Percentiles rank a stretch among this genome's conserved stretches.
These are phyloP conservation scores for Suhomyces sp. DNA, from an alignment of 805 yeast species.

Conservation along the genomic window DNA sequence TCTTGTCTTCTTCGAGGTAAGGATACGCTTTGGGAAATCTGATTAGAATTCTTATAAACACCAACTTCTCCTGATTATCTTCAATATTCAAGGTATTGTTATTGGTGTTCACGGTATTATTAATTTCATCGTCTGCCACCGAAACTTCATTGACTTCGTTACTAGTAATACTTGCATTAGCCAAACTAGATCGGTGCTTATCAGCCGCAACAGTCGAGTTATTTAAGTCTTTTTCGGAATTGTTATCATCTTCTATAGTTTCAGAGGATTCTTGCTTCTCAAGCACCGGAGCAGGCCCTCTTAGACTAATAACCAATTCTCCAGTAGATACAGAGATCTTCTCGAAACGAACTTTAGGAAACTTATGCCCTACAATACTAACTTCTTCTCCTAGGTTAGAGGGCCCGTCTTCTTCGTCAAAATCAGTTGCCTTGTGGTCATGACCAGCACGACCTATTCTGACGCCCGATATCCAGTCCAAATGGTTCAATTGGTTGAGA, in stretches of 20 bases:
- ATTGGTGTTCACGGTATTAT: slow-evolving; percentile 1
- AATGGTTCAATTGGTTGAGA: slow-evolving; percentile 55
- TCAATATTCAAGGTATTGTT: slow-evolving; percentile 7
- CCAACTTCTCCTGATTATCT: slow-evolving; percentile 47
- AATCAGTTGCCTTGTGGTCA: slow-evolving; percentile 22
- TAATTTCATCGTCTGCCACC: not conserved
- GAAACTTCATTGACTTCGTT: slow-evolving; percentile 2
- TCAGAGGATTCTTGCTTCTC: not conserved
- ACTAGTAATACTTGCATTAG: not conserved
- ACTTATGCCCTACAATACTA: slow-evolving; percentile 79
- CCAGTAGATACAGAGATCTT: slow-evolving; percentile 88
- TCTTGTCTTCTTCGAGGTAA: slow-evolving; percentile 42
- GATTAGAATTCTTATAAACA: slow-evolving; percentile 70
- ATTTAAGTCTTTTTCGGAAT: not conserved
- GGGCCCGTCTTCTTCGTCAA: slow-evolving; percentile 32
- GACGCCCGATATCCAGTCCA: slow-evolving; percentile 93
- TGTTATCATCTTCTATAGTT: not conserved
- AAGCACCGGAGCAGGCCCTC: slow-evolving; percentile 48
- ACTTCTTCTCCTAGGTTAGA: slow-evolving; percentile 89
- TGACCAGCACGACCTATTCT: slow-evolving; percentile 59
- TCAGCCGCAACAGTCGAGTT: not conserved
- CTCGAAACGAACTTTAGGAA: slow-evolving; percentile 84
- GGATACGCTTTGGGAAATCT: slow-evolving; percentile 77
- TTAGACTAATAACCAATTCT: slow-evolving; percentile 66
- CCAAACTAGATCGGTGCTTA: not conserved